Evolutionary conservation across 495 filamentous ascomycete species (phyloP), one percentile per base, ranked within the genome.

Genomic region (Podospora australis): DNA sequence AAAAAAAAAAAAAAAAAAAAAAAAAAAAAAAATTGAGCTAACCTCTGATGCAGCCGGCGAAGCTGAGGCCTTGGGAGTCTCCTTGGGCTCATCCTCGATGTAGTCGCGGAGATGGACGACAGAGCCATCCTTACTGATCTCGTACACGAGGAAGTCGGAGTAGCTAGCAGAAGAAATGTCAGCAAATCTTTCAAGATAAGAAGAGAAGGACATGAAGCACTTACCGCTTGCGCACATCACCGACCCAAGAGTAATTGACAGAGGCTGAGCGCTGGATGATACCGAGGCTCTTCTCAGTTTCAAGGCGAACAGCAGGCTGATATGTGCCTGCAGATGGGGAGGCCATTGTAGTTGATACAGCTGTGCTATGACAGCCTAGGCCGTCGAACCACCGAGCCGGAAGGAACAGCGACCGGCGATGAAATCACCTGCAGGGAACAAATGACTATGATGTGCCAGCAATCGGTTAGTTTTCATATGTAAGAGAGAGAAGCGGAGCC

Each of bases 71-170:
- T 36, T 36, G 9, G 17, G 1, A 16, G 30, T 34, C 22, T 29
- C 28, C 24, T 10, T 40, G 54, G 7, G 66, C 13, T 70, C 72
- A 6, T 71, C 56, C 11, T 77, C 74, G 53, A 69, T 8, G 67
- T 62, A 78, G 47, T 68, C 71, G 68, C 49, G 68, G 62, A 98
- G 74, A 65, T 96, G 89, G 35, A 91, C 57, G 2, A 95, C 90
- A 40, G 80, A 69, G 10, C 90, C 91, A 60, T 82, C 77, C 9
- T 81, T 83, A 11, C 76, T 65, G 54, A 98, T 92, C 69, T 98
- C 92, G 62, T 96, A 88, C 48, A 98, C 92, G 40, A 91, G 69
- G 65, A 98, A 98, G 62, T 98, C 92, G 11, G 90, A 95, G 67
- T 89, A 98, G 55, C 88, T 92, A n/a, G 10, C 47, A 25, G 23